These are phyloP conservation scores for Begonia masoniana DNA, from an alignment of 306 rosid species.

Conservation along the genomic window DNA sequence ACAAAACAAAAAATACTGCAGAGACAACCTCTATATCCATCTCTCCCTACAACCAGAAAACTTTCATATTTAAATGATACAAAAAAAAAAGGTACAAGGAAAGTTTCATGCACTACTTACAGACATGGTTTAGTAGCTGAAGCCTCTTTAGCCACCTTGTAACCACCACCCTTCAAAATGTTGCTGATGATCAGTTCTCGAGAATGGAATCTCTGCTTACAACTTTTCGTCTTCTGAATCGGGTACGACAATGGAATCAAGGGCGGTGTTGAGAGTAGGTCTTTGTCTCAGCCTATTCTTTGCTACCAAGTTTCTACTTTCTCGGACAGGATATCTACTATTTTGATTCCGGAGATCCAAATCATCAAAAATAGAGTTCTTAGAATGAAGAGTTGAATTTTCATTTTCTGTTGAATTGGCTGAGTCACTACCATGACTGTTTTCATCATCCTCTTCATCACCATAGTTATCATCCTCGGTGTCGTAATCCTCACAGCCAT, in stretches of 20 bases:
- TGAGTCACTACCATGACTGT: not conserved
- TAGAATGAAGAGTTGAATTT: not conserved
- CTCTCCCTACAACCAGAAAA: no score
- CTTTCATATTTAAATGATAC: no score
- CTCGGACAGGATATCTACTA: conserved; percentile 17
- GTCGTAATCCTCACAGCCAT: conserved; percentile 11
- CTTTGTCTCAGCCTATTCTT: conserved; percentile 70
- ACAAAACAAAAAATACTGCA: no score
- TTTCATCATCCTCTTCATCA: not conserved
- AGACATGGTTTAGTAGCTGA: no score
- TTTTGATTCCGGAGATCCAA: conserved; percentile 19
- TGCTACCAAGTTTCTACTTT: conserved; percentile 34
- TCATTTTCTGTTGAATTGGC: not conserved
- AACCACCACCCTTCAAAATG: no score
- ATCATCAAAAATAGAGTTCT: not conserved
- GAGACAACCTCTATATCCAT: no score
- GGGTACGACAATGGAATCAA: conserved; percentile 25
- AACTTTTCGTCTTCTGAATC: conserved; percentile 25
- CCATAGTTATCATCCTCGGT: conserved; percentile 4
- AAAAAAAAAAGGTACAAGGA: no score
- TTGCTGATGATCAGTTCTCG: no score
- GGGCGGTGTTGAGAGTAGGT: conserved; percentile 61
- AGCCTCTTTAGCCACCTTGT: no score
- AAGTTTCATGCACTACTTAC: no score
- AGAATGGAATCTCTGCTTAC: no score